Evolutionary conservation across 1,284 basidiomycete genomes (phyloP).

Genomic region (Amylostereum chailletii): DNA sequence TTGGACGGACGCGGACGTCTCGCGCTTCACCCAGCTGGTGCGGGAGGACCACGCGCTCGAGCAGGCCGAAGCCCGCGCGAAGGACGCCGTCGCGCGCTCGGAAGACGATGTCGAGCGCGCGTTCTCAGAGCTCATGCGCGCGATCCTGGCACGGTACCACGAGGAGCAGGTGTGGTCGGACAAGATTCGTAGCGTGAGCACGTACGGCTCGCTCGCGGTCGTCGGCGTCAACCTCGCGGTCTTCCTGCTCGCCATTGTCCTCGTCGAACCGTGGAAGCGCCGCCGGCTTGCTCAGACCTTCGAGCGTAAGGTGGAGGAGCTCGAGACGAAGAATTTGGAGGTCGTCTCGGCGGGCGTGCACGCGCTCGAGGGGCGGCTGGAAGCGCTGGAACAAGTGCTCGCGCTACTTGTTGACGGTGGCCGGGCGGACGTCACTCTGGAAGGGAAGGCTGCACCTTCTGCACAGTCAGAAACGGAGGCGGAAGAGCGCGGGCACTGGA

Average conservation of each 20-base stretch:
- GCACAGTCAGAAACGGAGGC: slow-evolving; percentile 9
- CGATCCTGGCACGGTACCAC: slow-evolving; percentile 85
- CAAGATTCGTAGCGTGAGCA: slow-evolving; percentile 89
- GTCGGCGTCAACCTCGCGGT: slow-evolving; percentile 82
- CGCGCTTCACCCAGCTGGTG: slow-evolving; percentile 79
- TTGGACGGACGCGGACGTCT: slow-evolving; percentile 81
- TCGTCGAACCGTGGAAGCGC: slow-evolving; percentile 94
- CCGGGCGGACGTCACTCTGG: slow-evolving; percentile 9
- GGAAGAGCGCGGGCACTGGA: neutral
- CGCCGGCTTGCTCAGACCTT: slow-evolving; percentile 76
- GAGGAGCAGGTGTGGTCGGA: slow-evolving; percentile 98
- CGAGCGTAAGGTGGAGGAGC: slow-evolving; percentile 74
- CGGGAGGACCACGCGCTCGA: slow-evolving; percentile 81
- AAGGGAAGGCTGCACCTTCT: slow-evolving; percentile 3
- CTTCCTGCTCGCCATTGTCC: slow-evolving; percentile 78
- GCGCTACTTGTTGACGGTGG: slow-evolving; percentile 17
- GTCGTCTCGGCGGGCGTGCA: slow-evolving; percentile 38
- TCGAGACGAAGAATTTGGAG: slow-evolving; percentile 34
- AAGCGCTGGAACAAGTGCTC: slow-evolving; percentile 36
- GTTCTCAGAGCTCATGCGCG: slow-evolving; percentile 79
- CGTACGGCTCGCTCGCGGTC: slow-evolving; percentile 80
- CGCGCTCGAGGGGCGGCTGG: slow-evolving; percentile 41
- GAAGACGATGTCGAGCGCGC: slow-evolving; percentile 78
- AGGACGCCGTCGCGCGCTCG: slow-evolving; percentile 50
- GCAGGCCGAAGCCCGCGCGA: slow-evolving; percentile 65